Conservation (phyloP, 208 protist species). For the Trypanosoma congolense region DNA sequence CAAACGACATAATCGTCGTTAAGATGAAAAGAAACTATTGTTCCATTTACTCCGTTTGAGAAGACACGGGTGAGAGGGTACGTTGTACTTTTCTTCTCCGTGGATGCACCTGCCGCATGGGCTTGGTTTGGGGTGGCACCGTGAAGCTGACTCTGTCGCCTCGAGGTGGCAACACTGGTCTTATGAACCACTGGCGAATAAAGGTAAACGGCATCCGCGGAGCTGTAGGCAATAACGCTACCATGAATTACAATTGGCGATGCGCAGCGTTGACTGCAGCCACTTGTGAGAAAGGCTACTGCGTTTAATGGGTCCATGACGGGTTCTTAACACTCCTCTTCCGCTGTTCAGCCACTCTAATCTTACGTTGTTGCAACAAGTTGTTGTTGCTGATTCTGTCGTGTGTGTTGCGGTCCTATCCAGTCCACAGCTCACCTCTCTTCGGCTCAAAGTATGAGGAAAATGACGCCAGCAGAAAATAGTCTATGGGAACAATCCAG, state of each 20-base stretch:
- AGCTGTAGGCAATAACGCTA: constrained; percentile 60
- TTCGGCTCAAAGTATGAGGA: too few relatives aligned
- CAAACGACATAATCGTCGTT: constrained; percentile 80
- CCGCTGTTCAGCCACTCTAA: constrained; percentile 5
- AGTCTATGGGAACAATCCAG: too few relatives aligned
- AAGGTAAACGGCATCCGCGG: constrained; percentile 47
- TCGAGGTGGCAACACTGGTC: constrained; percentile 11
- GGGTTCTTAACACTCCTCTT: background rate
- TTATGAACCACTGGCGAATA: constrained; percentile 33
- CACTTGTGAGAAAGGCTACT: constrained; percentile 55
- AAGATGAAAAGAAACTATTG: constrained; percentile 66
- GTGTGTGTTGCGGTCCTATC: too few relatives aligned
- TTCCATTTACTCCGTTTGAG: constrained; percentile 36
- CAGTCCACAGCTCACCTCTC: too few relatives aligned
- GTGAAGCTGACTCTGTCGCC: background rate
- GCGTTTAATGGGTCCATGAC: constrained; percentile 67
- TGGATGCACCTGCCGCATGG: background rate
- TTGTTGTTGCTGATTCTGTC: too few relatives aligned
- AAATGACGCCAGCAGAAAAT: too few relatives aligned
- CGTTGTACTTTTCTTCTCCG: constrained; percentile 17
- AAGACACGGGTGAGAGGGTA: constrained; percentile 58
- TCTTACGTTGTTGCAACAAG: too few relatives aligned
- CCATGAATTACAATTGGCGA: constrained; percentile 46
- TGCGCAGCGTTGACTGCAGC: constrained; percentile 57
- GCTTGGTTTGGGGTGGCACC: constrained; percentile 4